Base-by-base conservation (phyloP, 257 asterid species). In the Solanum ossicruentum region DNA sequence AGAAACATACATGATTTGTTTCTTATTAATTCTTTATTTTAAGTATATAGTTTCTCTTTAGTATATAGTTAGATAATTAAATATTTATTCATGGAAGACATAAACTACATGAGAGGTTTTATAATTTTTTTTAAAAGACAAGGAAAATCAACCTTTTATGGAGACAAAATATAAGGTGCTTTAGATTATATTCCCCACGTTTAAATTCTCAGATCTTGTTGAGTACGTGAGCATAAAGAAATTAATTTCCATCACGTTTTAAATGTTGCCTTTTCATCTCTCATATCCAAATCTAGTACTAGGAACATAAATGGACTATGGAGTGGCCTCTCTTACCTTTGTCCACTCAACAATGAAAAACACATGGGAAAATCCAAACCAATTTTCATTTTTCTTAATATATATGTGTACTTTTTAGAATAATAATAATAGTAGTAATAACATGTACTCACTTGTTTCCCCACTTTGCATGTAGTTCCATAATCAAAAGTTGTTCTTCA, bases 401-500 rank as follows among this genome's bases (percentile, higher is more conserved):
- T 75, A 79, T 66, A 9, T 9, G 69, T 10, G 83, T 56, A 84
- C 47, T 70, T 58, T 73, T 51, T 51, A 51, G 82, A 51, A 69
- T 69, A 69, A 16, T 61, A 61, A 23, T 23, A 61, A 23, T 54
- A 54, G 15, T 54, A 54, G 5, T n/a, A 52, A 13, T 55, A 55
- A 55, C 16, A 60, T 60, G 32, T 63, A 88, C 85, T 73, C 51
- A 95, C 99, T 97, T 92, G 84, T 96, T 96, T 87, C 99, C 99
- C 99, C 98, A 96, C 93, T 96, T 96, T 63, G 98, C 97, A 92
- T 96, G 98, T 78, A 96, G 89, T 85, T 96, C 99, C 98, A 96
- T 93, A 56, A 96, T 96, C 90, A 96, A 75, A 20, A 95, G 95
- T 79, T 95, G 98, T 85, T 96, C 99, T 85, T 96, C 99, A 66